These are phyloP conservation scores for Tuber brumale DNA, from an alignment of 495 filamentous ascomycete species.

Conservation along the genomic window DNA sequence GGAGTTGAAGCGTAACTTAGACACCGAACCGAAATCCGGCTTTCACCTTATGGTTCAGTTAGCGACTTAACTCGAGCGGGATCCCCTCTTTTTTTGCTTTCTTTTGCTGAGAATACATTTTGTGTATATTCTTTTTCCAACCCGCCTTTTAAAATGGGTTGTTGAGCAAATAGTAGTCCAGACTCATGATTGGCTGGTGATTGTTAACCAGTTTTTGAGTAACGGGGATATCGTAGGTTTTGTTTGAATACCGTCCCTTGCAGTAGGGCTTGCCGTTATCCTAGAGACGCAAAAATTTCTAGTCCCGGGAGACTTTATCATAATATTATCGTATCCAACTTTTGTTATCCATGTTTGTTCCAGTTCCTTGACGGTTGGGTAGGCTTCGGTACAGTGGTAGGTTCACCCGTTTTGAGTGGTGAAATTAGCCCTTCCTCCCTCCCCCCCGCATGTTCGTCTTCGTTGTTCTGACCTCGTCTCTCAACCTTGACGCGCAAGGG, in stretches of 20 bases:
- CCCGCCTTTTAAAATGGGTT: not conserved
- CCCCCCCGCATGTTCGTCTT: not conserved
- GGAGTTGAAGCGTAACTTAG: not conserved
- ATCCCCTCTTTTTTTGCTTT: conserved; percentile 1
- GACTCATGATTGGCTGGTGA: not conserved
- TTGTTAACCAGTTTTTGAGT: not conserved
- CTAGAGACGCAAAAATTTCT: not conserved
- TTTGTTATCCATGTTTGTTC: not conserved
- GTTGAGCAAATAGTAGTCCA: not conserved
- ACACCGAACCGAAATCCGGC: not conserved
- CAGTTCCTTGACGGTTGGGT: not conserved
- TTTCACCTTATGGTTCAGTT: not conserved
- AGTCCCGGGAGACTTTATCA: not conserved
- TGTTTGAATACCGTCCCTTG: not conserved
- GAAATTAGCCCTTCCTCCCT: not conserved
- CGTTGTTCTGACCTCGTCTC: not conserved
- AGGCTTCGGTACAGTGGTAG: not conserved
- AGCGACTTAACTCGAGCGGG: not conserved
- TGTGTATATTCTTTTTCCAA: not conserved
- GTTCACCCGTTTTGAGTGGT: not conserved
- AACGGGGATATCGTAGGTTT: not conserved
- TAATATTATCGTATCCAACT: not conserved
- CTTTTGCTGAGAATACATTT: not conserved
- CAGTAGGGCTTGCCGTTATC: not conserved
- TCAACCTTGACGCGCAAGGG: not conserved